Evolutionary conservation across 192 early-diverging fungal species (phyloP), one percentile per base, ranked within the genome.

Genomic region (Phycomyces blakesleeanus): DNA sequence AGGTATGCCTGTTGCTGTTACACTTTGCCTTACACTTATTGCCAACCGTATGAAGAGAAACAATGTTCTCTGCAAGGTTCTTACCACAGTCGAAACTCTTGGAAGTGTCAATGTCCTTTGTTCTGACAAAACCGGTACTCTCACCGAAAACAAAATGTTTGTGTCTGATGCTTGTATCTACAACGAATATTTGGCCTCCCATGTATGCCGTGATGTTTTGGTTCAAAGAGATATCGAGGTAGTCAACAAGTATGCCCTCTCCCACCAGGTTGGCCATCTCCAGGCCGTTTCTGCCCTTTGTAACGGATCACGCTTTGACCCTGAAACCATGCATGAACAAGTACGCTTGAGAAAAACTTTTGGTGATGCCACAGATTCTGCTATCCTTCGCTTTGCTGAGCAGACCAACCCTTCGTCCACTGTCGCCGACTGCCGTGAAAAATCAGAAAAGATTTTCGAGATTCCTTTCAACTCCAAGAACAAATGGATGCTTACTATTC

Each of bases 81-180:
- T 97, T n/a, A 83, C 87, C 34, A 89, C 89, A 0, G 85, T 97
- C 59, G 93, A 97, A 78, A 93, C 93, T 4, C 81, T 97, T 18
- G 95, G 93, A 24, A 85, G 86, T 51, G 85, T 93, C 52, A 83
- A 74, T 59, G 83, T 91, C 8, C 81, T 85, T 9, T 81, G 76
- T 63, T 92, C 89, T 41, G 93, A 97, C 72, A 97, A 97, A 78
- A 95, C 94, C n/a, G 94, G 93, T 0, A 97, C 93, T 7, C 72
- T 97, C 40, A 97, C 94, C 12, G 79, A 84, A 59, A 83, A 87
- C 77, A 76, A 83, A 51, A 93, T 97, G 91, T 67, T 66, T 26
- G 85, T 88, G 16, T 69, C 69, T 39, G 61, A 71, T 53, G 65
- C 73, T 18, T 73, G 70, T 26, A 74, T 87, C 49, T 56, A 62